Evolutionary conservation across 2,329 filamentous ascomycete genomes (phyloP).

Genomic region (Cadophora gregata): DNA sequence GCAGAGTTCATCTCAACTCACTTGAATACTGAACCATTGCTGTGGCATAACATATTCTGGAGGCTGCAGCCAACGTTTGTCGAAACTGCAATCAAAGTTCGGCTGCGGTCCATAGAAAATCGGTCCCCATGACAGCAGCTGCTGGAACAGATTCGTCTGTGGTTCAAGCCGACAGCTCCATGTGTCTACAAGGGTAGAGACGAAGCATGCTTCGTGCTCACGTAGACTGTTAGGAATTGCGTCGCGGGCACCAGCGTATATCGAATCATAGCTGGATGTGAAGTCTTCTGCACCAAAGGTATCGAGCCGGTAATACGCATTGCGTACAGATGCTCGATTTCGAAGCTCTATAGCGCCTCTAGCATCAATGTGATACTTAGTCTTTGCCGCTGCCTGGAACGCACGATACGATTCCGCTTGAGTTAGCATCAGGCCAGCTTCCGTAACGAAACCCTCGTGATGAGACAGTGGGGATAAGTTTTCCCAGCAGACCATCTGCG

Average conservation of each 20-base stretch:
- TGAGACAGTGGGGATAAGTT: slow-evolving; percentile 21
- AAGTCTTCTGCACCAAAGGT: slow-evolving; percentile 49
- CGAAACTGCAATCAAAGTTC: slow-evolving; percentile 20
- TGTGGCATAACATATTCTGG: slow-evolving; percentile 31
- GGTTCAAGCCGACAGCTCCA: slow-evolving; percentile 29
- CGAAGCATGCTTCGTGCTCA: slow-evolving; percentile 27
- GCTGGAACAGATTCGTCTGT: slow-evolving; percentile 28
- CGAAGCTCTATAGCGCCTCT: slow-evolving; percentile 31
- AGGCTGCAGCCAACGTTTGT: slow-evolving; percentile 31
- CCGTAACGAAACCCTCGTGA: slow-evolving; percentile 14
- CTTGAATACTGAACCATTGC: slow-evolving; percentile 38
- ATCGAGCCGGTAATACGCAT: slow-evolving; percentile 43
- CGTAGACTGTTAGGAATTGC: slow-evolving; percentile 10
- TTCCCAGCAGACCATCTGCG: slow-evolving; percentile 16
- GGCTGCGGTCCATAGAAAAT: slow-evolving; percentile 23
- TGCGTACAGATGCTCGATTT: slow-evolving; percentile 43
- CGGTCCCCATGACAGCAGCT: slow-evolving; percentile 34
- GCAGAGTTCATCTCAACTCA: neutral
- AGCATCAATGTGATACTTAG: slow-evolving; percentile 7
- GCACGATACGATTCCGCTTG: slow-evolving; percentile 12
- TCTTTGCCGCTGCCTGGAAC: slow-evolving; percentile 4
- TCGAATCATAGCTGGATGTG: slow-evolving; percentile 41
- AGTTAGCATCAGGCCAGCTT: slow-evolving; percentile 9
- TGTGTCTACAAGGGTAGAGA: slow-evolving; percentile 31
- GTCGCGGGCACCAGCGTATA: slow-evolving; percentile 45